phyloP scores from a whole-genome alignment of 2,329 filamentous ascomycete genomes.

The Xylariaceae sp. region DNA sequence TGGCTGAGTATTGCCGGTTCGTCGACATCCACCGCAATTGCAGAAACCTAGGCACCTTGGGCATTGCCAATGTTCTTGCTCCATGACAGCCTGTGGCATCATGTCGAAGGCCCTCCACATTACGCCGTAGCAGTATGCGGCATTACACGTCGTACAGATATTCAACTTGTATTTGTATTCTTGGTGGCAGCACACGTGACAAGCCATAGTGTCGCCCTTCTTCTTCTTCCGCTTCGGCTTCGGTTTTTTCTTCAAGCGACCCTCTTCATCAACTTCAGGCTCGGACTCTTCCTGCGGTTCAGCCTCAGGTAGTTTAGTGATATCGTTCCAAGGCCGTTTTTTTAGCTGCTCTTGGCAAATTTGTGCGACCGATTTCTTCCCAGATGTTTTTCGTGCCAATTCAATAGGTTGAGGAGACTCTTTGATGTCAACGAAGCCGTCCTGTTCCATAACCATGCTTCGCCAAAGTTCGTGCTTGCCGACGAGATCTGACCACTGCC shows the following conservation, averaged over 20 bases:
- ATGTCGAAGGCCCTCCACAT: conserved; percentile 89
- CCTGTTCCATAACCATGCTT: conserved; percentile 68
- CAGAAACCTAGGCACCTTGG: conserved; percentile 83
- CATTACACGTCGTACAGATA: conserved; percentile 70
- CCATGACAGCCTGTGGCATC: conserved; percentile 77
- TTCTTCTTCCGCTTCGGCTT: conserved; percentile 55
- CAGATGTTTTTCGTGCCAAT: conserved; percentile 61
- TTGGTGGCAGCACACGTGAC: conserved; percentile 78
- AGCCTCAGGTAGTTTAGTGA: conserved; percentile 55
- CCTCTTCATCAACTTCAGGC: conserved; percentile 61
- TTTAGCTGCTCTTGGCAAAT: conserved; percentile 90
- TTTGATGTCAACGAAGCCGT: conserved; percentile 62
- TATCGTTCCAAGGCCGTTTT: conserved; percentile 76
- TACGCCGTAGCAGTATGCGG: conserved; percentile 88
- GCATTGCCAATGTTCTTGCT: conserved; percentile 80
- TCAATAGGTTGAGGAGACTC: conserved; percentile 67
- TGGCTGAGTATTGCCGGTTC: conserved; percentile 61
- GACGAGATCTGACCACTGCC: conserved; percentile 74
- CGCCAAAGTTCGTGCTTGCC: conserved; percentile 81
- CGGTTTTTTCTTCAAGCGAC: conserved; percentile 60
- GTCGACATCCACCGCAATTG: conserved; percentile 77
- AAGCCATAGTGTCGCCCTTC: conserved; percentile 54
- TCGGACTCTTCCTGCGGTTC: conserved; percentile 32
- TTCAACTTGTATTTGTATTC: conserved; percentile 84
- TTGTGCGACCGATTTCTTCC: conserved; percentile 79